Percentiles rank a stretch among this genome's conserved stretches.
These are phyloP conservation scores for Breviolum minutum DNA, from an alignment of 73 alveolate genomes.

Conservation along the genomic window DNA sequence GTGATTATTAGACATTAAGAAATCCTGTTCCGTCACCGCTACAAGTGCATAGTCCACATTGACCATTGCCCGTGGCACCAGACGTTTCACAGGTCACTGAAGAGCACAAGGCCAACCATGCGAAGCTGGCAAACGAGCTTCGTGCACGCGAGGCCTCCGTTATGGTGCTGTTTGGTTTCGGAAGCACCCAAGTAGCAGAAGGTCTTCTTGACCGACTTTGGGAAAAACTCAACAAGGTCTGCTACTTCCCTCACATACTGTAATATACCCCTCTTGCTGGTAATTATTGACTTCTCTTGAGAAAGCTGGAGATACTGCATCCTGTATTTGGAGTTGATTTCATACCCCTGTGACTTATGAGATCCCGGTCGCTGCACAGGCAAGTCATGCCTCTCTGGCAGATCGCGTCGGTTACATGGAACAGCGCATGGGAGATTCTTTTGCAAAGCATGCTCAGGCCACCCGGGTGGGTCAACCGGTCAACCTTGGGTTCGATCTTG, in stretches of 20 bases:
- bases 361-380: neutral
- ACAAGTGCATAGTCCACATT: neutral
- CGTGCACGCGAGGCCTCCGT: conserved; percentile 23
- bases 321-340: neutral
- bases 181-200: no score
- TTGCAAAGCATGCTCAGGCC: conserved; percentile 72
- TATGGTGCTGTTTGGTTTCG: no score
- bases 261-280: no score
- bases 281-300: no score
- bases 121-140: conserved; percentile 42
- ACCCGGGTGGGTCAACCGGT: neutral
- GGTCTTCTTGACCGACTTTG: no score
- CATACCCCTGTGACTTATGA: neutral
- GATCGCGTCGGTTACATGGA: conserved; percentile 74
- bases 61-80: neutral
- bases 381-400: conserved; percentile 47
- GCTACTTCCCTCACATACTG: no score
- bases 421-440: conserved; percentile 70
- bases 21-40: neutral
- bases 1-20: neutral
- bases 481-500: no score
- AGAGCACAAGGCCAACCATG: conserved; percentile 11
- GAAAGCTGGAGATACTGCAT: no score
- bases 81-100: neutral
- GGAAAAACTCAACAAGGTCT: no score